Percentiles rank a stretch among this genome's conserved stretches.
Evolutionary conservation across 163 green algal genomes (phyloP).

Genomic region (Prototheca wickerhamii): DNA sequence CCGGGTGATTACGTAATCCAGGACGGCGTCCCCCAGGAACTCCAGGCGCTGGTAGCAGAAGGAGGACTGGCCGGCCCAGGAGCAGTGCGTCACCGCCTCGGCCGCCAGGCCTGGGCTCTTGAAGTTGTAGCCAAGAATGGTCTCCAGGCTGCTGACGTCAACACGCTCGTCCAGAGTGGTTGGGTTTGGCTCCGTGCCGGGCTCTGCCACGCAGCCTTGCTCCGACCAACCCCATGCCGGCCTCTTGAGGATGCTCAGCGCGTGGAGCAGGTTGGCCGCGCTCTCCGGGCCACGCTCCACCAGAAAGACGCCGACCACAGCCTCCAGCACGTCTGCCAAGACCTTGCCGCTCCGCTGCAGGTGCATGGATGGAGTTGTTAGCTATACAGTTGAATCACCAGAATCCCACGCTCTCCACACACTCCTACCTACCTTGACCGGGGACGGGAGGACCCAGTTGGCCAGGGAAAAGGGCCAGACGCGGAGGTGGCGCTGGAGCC

Average conservation of each 20-base stretch:
- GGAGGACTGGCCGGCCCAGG: constrained; percentile 24
- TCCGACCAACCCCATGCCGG: no score
- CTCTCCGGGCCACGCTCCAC: background rate
- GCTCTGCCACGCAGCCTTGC: no score
- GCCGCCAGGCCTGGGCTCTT: constrained; percentile 13
- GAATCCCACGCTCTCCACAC: no score
- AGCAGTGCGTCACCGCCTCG: constrained; percentile 42
- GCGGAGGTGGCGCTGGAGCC: constrained; percentile 14
- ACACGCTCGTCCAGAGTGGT: no score
- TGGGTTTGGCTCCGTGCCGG: no score
- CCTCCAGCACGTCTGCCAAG: constrained; percentile 32
- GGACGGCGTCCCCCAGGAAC: constrained; percentile 42
- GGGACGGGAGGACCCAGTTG: constrained; percentile 6
- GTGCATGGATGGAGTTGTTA: background rate
- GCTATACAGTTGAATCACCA: no score
- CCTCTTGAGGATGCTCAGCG: no score
- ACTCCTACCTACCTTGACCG: constrained; percentile 12
- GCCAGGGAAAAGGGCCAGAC: constrained; percentile 14
- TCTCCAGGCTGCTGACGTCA: no score
- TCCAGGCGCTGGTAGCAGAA: constrained; percentile 45
- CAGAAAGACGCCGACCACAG: constrained; percentile 24
- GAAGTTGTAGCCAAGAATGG: constrained; percentile 21
- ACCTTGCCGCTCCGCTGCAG: constrained; percentile 26
- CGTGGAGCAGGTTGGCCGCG: background rate
- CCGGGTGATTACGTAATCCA: constrained; percentile 29